Conservation (phyloP, 306 rosid species). For the Lotus japonicus region DNA sequence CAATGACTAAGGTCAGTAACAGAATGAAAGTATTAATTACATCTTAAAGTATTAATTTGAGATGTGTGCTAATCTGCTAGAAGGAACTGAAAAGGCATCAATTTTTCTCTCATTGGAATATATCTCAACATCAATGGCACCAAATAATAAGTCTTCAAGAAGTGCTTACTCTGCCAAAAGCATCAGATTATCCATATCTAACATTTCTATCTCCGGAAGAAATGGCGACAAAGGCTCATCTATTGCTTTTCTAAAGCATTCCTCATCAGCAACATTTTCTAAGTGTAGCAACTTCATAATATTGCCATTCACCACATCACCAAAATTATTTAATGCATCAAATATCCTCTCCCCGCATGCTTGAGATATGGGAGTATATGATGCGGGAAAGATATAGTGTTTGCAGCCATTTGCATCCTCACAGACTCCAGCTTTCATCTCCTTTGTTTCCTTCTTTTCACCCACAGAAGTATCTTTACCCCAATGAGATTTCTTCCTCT, state of each 20-base stretch:
- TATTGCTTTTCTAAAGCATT: slow-evolving; percentile 42
- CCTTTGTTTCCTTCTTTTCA: slow-evolving; percentile 18
- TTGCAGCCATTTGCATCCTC: slow-evolving; percentile 15
- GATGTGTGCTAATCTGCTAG: too few relatives aligned
- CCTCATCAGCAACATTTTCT: slow-evolving; percentile 60
- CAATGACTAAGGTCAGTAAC: not conserved
- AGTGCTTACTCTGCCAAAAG: too few relatives aligned
- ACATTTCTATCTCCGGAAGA: slow-evolving; percentile 33
- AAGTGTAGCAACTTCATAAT: slow-evolving; percentile 48
- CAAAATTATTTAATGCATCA: slow-evolving; percentile 26
- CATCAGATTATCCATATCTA: too few relatives aligned
- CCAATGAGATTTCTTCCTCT: slow-evolving; percentile 31
- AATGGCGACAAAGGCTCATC: slow-evolving; percentile 55
- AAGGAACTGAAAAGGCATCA: too few relatives aligned
- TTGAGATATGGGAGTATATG: slow-evolving; percentile 7
- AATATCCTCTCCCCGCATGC: slow-evolving; percentile 16
- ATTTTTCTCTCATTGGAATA: too few relatives aligned
- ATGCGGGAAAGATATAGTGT: slow-evolving; percentile 15
- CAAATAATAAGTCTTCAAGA: too few relatives aligned
- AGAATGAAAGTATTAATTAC: slow-evolving; percentile 16
- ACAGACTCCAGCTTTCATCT: slow-evolving; percentile 20
- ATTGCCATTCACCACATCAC: slow-evolving; percentile 33
- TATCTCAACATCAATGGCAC: too few relatives aligned
- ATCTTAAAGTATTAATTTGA: not conserved
- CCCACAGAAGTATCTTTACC: not conserved